phyloP scores from a whole-genome alignment of 129 eudicot genomes.

The Escallonia rubra region DNA sequence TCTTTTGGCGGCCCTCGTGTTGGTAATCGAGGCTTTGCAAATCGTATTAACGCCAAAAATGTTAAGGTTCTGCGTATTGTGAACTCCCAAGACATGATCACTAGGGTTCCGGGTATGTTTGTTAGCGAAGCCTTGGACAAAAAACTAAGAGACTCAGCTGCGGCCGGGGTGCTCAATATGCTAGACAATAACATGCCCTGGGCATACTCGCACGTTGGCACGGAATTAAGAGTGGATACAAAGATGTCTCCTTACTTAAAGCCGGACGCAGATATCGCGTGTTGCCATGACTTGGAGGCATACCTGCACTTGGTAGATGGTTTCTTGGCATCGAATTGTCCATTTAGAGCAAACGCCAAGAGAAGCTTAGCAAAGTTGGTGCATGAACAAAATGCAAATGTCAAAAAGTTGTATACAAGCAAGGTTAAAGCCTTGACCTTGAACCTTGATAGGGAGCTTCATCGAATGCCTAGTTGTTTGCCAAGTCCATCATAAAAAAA shows the following conservation, averaged over 20 bases:
- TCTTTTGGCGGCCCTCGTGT: conserved; percentile 97
- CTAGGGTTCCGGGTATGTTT: conserved; percentile 91
- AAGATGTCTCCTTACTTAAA: conserved; percentile 73
- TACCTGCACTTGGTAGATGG: conserved; percentile 92
- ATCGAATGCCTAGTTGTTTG: conserved; percentile 51
- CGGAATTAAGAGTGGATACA: conserved; percentile 62
- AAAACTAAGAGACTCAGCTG: conserved; percentile 40
- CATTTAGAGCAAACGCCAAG: conserved; percentile 83
- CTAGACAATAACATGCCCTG: conserved; percentile 84
- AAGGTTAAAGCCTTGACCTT: conserved; percentile 51
- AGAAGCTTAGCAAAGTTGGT: conserved; percentile 67
- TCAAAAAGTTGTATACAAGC: conserved; percentile 69
- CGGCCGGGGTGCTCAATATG: conserved; percentile 34
- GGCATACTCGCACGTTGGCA: conserved; percentile 89
- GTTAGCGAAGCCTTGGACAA: conserved; percentile 78
- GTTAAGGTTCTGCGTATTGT: conserved; percentile 80
- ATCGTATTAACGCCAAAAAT: conserved; percentile 34
- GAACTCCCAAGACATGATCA: conserved; percentile 73
- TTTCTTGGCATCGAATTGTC: conserved; percentile 66
- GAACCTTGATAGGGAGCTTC: conserved; percentile 32
- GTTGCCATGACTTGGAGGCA: conserved; percentile 95
- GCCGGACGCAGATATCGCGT: conserved; percentile 80
- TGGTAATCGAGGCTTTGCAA: conserved; percentile 69
- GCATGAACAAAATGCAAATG: conserved; percentile 68
- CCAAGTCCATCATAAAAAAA: conserved; percentile 62